Evolutionary conservation across 1,284 basidiomycete species (phyloP).

Genomic region (Cutaneotrichosporon arboriforme): DNA sequence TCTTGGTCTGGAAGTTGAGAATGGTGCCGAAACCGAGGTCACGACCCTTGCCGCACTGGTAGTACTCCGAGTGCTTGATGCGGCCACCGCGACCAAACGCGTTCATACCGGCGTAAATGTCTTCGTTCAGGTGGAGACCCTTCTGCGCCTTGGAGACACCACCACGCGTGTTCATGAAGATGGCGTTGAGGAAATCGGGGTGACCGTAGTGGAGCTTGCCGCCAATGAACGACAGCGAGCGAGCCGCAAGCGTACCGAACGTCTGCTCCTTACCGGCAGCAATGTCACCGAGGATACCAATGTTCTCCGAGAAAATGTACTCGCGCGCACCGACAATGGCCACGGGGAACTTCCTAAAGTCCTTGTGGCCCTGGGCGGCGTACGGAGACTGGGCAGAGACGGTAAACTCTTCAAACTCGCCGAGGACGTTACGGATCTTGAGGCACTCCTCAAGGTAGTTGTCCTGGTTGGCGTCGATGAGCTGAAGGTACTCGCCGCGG

Average conservation of each 20-base stretch:
- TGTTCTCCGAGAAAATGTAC: slow-evolving; percentile 99
- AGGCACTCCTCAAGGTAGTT: slow-evolving; percentile 99
- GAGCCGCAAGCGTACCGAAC: slow-evolving; percentile 93
- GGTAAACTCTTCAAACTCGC: slow-evolving; percentile 93
- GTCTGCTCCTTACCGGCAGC: slow-evolving; percentile 99
- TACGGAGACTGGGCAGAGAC: slow-evolving; percentile 81
- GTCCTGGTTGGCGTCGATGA: slow-evolving; percentile 99
- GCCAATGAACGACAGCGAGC: slow-evolving; percentile 93
- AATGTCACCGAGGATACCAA: slow-evolving; percentile 96
- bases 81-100: slow-evolving; percentile 93
- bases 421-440: slow-evolving; percentile 97
- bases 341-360: slow-evolving; percentile 82
- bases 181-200: slow-evolving; percentile 95
- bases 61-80: slow-evolving; percentile 99
- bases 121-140: slow-evolving; percentile 95
- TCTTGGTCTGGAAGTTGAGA: slow-evolving; percentile 99
- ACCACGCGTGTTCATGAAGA: slow-evolving; percentile 97
- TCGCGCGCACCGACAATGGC: slow-evolving; percentile 98
- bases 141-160: slow-evolving; percentile 99
- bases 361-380: slow-evolving; percentile 75
- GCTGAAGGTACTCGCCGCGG: slow-evolving; percentile 96
- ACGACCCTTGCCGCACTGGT: slow-evolving; percentile 93
- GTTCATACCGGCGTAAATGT: slow-evolving; percentile 99
- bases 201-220: slow-evolving; percentile 98
- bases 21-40: slow-evolving; percentile 99